Conservation (phyloP, 1,139 yeast genomes). For the Debaryomyces subglobosus region DNA sequence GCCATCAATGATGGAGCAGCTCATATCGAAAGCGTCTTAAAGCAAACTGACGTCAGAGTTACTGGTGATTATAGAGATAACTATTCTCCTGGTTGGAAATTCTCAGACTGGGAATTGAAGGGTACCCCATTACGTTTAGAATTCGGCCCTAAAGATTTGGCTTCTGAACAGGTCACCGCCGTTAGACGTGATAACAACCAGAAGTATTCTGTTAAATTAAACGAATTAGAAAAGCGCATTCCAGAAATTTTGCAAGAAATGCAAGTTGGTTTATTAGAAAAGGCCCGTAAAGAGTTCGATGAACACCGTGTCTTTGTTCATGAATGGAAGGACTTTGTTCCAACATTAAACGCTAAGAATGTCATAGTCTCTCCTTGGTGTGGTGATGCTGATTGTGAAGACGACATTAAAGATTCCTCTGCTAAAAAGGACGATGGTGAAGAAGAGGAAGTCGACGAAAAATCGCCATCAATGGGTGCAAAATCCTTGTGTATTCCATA, state of each 20-base stretch:
- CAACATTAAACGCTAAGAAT: slow-evolving; percentile 88
- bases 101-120: slow-evolving; percentile 95
- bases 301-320: slow-evolving; percentile 78
- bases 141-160: slow-evolving; percentile 93
- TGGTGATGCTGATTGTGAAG: slow-evolving; percentile 93
- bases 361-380: slow-evolving; percentile 96
- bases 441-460: slow-evolving; percentile 88
- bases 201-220: slow-evolving; percentile 68
- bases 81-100: slow-evolving; percentile 99
- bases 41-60: slow-evolving; percentile 66
- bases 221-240: slow-evolving; percentile 64
- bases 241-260: slow-evolving; percentile 79
- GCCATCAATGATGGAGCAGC: slow-evolving; percentile 71
- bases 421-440: slow-evolving; percentile 81
- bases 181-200: slow-evolving; percentile 92
- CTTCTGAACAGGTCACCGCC: slow-evolving; percentile 76
- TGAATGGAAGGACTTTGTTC: slow-evolving; percentile 91
- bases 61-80: slow-evolving; percentile 88
- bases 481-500: slow-evolving; percentile 96
- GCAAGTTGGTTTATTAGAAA: slow-evolving; percentile 72
- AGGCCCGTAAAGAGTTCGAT: slow-evolving; percentile 84
- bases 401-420: slow-evolving; percentile 91
- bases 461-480: slow-evolving; percentile 99
- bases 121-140: slow-evolving; percentile 95
- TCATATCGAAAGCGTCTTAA: slow-evolving; percentile 62